Conservation (phyloP, 345 rosid genomes). For the Balakata baccata region DNA sequence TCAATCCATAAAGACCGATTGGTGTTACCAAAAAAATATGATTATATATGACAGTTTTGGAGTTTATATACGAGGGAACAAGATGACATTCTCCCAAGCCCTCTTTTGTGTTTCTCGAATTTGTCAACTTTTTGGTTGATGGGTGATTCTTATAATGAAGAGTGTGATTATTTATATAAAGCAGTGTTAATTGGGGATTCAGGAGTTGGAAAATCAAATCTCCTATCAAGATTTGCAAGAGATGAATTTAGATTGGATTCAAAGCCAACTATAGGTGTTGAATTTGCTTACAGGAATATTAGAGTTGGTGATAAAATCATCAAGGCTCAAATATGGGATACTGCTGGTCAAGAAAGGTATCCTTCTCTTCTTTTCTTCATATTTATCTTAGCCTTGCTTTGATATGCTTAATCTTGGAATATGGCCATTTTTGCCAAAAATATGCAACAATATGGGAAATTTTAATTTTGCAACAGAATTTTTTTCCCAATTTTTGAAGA, state of each 20-base stretch:
- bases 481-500: no score
- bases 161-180: conserved; percentile 84
- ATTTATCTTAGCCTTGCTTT: no score
- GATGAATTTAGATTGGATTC: conserved; percentile 82
- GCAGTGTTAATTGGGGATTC: conserved; percentile 81
- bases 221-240: conserved; percentile 64
- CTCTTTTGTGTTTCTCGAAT: neutral
- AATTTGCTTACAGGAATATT: conserved; percentile 73
- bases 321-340: conserved; percentile 91
- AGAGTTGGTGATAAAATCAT: conserved; percentile 61
- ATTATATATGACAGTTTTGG: conserved; percentile 2
- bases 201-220: conserved; percentile 84
- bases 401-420: no score
- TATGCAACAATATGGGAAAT: no score
- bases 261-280: conserved; percentile 88
- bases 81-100: neutral
- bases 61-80: conserved; percentile 6
- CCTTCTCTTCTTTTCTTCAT: neutral
- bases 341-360: conserved; percentile 94
- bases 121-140: conserved; percentile 17
- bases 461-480: no score
- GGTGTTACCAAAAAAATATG: no score
- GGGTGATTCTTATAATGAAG: conserved; percentile 63
- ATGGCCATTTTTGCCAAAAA: no score
- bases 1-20: no score